A percentile compares a stretch with the other conserved stretches of the same genome.
Conservation (phyloP, 176 grass and related monocot species). For the Leersia perrieri region DNA sequence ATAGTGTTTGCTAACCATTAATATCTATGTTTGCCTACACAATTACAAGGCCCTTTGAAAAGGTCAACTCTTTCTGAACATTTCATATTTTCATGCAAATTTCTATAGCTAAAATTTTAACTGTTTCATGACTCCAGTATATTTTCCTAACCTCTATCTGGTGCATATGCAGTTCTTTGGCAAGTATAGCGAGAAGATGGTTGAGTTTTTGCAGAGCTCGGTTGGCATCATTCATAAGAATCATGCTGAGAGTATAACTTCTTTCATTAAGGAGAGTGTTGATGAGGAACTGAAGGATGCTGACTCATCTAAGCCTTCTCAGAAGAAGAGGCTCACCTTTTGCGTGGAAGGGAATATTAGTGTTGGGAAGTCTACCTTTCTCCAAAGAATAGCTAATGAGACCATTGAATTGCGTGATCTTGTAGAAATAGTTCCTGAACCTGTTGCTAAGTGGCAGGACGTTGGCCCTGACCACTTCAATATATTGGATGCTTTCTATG, state of each 20-base stretch:
- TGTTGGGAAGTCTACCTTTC: constrained; percentile 91
- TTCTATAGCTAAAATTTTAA: neutral
- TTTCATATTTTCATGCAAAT: too few species aligned
- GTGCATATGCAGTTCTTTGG: constrained; percentile 66
- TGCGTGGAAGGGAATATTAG: constrained; percentile 99
- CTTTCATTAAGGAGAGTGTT: constrained; percentile 91
- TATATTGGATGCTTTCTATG: constrained; percentile 90
- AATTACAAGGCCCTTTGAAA: too few species aligned
- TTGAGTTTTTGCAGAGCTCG: constrained; percentile 80
- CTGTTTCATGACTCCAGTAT: neutral
- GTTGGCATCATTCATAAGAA: constrained; percentile 96
- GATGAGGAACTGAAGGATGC: constrained; percentile 69
- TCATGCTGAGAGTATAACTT: constrained; percentile 88
- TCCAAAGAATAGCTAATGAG: constrained; percentile 96
- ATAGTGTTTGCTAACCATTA: too few species aligned
- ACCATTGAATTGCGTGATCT: constrained; percentile 93
- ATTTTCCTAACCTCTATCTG: neutral
- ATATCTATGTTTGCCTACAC: too few species aligned
- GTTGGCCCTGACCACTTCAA: constrained; percentile 97
- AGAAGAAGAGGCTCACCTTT: constrained; percentile 85
- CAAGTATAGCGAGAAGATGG: constrained; percentile 82
- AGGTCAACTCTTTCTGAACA: too few species aligned
- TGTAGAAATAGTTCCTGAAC: constrained; percentile 94
- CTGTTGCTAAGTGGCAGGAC: constrained; percentile 91
- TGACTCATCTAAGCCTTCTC: constrained; percentile 36